These are phyloP conservation scores for Verticillium isaacii DNA, from an alignment of 2,329 filamentous ascomycete species.

Conservation along the genomic window DNA sequence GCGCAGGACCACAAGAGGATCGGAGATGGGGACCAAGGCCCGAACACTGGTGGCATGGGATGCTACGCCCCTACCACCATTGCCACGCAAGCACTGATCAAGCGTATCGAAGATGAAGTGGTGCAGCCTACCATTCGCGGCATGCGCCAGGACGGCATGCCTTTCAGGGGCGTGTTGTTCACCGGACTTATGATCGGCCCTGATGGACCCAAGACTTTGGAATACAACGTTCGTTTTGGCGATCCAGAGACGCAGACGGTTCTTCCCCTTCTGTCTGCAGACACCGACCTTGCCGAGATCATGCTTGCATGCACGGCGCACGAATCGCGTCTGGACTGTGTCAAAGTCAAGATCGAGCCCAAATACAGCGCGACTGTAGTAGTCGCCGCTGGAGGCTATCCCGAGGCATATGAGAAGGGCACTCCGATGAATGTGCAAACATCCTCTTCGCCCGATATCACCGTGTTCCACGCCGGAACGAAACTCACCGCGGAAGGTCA, in stretches of 20 bases:
- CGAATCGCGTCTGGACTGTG: conserved; percentile 61
- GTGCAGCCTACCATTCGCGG: conserved; percentile 49
- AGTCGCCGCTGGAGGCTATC: conserved; percentile 80
- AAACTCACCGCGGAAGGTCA: conserved; percentile 45
- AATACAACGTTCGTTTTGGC: conserved; percentile 88
- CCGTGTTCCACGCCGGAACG: conserved; percentile 86
- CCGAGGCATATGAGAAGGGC: conserved; percentile 72
- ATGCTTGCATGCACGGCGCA: conserved; percentile 68
- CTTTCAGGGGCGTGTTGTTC: conserved; percentile 67
- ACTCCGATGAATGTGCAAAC: conserved; percentile 41
- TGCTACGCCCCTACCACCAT: conserved; percentile 64
- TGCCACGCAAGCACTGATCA: conserved; percentile 44
- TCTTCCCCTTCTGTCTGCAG: conserved; percentile 64
- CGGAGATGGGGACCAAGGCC: conserved; percentile 62
- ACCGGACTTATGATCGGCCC: conserved; percentile 83
- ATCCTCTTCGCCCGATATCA: conserved; percentile 39
- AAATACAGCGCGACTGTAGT: conserved; percentile 79
- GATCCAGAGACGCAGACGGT: conserved; percentile 85
- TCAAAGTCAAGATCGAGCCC: conserved; percentile 56
- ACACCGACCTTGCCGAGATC: conserved; percentile 77
- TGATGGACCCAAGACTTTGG: conserved; percentile 69
- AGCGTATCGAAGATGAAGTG: conserved; percentile 53
- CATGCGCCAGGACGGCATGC: conserved; percentile 74
- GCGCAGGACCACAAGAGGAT: conserved; percentile 72
- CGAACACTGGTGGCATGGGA: conserved; percentile 73